Conservation (phyloP, 2,329 filamentous ascomycete genomes). For the Xylariaceae sp. region DNA sequence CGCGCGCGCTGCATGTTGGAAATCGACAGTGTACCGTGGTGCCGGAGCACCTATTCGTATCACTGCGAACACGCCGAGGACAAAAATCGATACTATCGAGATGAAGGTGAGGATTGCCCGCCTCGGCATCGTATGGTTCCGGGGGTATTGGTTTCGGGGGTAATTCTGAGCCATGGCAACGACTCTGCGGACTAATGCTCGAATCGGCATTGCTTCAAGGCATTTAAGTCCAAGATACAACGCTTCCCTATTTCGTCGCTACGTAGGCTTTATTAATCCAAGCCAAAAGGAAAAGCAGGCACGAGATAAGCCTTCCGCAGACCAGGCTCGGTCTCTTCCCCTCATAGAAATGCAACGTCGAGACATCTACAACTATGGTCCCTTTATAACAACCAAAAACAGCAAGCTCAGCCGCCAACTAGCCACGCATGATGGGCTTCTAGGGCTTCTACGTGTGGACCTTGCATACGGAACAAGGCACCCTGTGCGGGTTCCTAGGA, state of each 20-base stretch:
- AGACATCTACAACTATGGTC: constrained; percentile 11
- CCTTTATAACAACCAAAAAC: constrained; percentile 9
- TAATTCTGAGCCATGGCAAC: constrained; percentile 24
- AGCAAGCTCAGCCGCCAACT: constrained; percentile 13
- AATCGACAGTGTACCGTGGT: constrained; percentile 20
- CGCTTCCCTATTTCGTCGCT: constrained; percentile 3
- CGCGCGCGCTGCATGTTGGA: constrained; percentile 17
- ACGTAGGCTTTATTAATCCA: constrained; percentile 12
- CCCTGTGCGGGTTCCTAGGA: no score
- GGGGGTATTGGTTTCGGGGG: constrained; percentile 17
- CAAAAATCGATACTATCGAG: constrained; percentile 39
- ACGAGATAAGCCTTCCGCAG: constrained; percentile 16
- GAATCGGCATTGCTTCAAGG: not conserved
- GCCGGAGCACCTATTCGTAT: constrained; percentile 20
- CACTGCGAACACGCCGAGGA: constrained; percentile 39
- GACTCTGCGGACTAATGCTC: constrained; percentile 2
- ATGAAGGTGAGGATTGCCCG: constrained; percentile 33
- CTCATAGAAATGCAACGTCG: constrained; percentile 25
- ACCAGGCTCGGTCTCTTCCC: constrained; percentile 2
- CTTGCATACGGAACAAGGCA: constrained; percentile 17
- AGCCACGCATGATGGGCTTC: constrained; percentile 12
- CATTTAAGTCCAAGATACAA: not conserved
- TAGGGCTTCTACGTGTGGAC: not conserved
- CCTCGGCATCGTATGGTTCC: constrained; percentile 26
- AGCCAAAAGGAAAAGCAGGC: constrained; percentile 8